A percentile compares a stretch with the other conserved stretches of the same genome.
phyloP scores from a whole-genome alignment of 2,329 filamentous ascomycete species.

The Zymoseptoria pseudotritici region DNA sequence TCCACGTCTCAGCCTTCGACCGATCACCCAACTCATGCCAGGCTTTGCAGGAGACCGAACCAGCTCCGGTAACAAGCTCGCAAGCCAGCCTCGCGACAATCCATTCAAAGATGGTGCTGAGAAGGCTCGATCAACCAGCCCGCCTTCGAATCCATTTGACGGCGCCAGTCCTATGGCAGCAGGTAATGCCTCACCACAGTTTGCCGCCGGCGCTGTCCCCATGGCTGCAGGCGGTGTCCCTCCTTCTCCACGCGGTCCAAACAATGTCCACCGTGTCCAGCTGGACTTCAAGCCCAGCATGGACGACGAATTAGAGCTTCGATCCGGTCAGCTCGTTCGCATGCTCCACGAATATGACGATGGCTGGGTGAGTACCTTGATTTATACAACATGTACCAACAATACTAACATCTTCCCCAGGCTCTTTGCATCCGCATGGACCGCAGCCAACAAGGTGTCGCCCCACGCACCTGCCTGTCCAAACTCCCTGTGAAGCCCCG shows the following conservation, averaged over 20 bases:
- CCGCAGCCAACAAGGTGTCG: conserved; percentile 85
- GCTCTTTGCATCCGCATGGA: conserved; percentile 88
- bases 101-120: conserved; percentile 32
- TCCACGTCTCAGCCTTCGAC: conserved; percentile 77
- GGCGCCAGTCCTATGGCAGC: conserved; percentile 17
- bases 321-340: conserved; percentile 74
- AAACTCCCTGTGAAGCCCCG: conserved; percentile 86
- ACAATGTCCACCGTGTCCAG: conserved; percentile 82
- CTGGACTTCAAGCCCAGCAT: conserved; percentile 90
- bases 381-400: not conserved
- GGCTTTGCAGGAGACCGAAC: conserved; percentile 45
- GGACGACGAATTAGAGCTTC: conserved; percentile 81
- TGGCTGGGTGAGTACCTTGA: conserved; percentile 69
- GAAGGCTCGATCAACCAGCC: conserved; percentile 11
- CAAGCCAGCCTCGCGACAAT: conserved; percentile 21
- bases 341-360: conserved; percentile 95
- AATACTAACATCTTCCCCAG: conserved; percentile 38
- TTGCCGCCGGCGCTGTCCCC: conserved; percentile 32
- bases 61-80: conserved; percentile 31
- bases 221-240: conserved; percentile 35
- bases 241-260: conserved; percentile 38
- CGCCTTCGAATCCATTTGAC: conserved; percentile 15
- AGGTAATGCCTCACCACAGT: conserved; percentile 13
- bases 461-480: conserved; percentile 86
- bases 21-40: conserved; percentile 75